phyloP scores from a whole-genome alignment of 2,329 filamentous ascomycete genomes.

The Immersiporthe knoxdaviesiana region DNA sequence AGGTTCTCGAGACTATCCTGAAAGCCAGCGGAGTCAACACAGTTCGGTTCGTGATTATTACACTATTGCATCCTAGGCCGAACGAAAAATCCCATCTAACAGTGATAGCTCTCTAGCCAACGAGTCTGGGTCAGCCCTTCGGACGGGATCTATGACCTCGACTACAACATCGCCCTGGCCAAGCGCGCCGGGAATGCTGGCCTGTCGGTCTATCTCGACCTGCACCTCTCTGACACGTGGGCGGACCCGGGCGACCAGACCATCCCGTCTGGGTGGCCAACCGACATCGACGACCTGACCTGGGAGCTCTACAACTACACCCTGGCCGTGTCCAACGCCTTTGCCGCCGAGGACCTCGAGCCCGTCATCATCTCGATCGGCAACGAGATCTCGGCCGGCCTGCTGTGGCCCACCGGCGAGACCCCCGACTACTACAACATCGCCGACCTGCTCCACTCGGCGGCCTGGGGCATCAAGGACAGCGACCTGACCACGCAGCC shows the following conservation, averaged over 20 bases:
- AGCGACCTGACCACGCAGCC: constrained; percentile 60
- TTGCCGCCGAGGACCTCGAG: constrained; percentile 56
- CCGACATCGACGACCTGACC: constrained; percentile 59
- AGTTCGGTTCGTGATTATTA: constrained; percentile 72
- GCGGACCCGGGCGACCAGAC: constrained; percentile 67
- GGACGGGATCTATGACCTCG: constrained; percentile 67
- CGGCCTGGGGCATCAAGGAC: constrained; percentile 65
- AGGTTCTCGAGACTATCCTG: constrained; percentile 66
- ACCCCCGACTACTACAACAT: constrained; percentile 63
- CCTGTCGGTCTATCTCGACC: constrained; percentile 62
- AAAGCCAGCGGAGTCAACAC: constrained; percentile 67
- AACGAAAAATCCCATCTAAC: not conserved
- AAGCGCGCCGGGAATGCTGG: constrained; percentile 66
- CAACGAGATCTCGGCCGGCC: constrained; percentile 70
- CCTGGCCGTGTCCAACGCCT: constrained; percentile 62
- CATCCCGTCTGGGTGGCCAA: constrained; percentile 67
- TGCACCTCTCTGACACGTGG: constrained; percentile 73
- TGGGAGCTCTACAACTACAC: constrained; percentile 73
- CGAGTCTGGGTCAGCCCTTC: constrained; percentile 72
- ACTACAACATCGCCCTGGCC: constrained; percentile 70
- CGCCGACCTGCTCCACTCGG: constrained; percentile 65
- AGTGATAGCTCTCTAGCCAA: constrained; percentile 58
- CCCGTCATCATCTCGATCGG: constrained; percentile 70
- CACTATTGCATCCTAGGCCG: constrained; percentile 42
- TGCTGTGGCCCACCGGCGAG: constrained; percentile 67